Evolutionary conservation across 768 basidiomycete genomes (phyloP).

Genomic region (Tubosaeta sp.): DNA sequence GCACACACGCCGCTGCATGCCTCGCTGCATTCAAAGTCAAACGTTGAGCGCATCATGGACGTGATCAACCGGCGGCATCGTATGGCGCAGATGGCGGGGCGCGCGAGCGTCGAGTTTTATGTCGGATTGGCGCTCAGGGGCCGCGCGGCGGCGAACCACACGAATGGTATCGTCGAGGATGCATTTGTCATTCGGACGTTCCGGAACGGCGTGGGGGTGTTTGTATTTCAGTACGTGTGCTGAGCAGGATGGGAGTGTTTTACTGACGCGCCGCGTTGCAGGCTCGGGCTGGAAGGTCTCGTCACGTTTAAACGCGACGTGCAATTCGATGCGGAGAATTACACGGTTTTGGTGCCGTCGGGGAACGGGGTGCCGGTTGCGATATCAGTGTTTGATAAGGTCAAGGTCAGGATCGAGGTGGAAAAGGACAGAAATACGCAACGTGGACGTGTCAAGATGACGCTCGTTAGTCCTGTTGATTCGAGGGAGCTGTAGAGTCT

Average conservation of each 20-base stretch:
- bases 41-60: slow-evolving; percentile 82
- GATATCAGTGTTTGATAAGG: slow-evolving; percentile 41
- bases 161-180: slow-evolving; percentile 59
- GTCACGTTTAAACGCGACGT: slow-evolving; percentile 91
- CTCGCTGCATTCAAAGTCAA: slow-evolving; percentile 79
- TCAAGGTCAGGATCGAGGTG: slow-evolving; percentile 83
- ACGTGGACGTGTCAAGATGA: slow-evolving; percentile 85
- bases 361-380: not conserved
- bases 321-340: slow-evolving; percentile 88
- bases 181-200: slow-evolving; percentile 94
- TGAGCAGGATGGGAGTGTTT: not conserved
- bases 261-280: slow-evolving; percentile 26
- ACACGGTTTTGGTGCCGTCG: slow-evolving; percentile 67
- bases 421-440: slow-evolving; percentile 96
- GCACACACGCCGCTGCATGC: slow-evolving; percentile 79
- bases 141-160: slow-evolving; percentile 36
- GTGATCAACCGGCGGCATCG: slow-evolving; percentile 90
- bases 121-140: slow-evolving; percentile 88
- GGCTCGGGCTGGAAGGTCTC: slow-evolving; percentile 90
- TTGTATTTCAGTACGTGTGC: slow-evolving; percentile 78
- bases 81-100: slow-evolving; percentile 95
- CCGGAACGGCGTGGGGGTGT: slow-evolving; percentile 94
- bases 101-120: slow-evolving; percentile 97
- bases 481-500: slow-evolving; percentile 36
- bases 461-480: slow-evolving; percentile 63